These are phyloP conservation scores for Aspergillus cavernicola DNA, from an alignment of 495 filamentous ascomycete genomes.

Conservation along the genomic window DNA sequence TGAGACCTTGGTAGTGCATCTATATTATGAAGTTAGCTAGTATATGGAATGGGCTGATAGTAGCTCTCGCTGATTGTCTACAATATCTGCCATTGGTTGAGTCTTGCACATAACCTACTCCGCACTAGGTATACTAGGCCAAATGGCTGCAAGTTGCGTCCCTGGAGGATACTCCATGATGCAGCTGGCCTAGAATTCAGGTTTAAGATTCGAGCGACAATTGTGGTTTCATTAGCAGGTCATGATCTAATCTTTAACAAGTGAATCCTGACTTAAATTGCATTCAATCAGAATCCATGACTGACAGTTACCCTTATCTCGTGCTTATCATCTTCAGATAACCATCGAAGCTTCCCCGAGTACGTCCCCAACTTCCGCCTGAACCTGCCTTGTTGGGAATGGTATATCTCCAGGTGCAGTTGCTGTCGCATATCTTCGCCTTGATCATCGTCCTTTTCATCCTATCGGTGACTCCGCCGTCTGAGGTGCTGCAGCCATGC, in stretches of 20 bases:
- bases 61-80: conserved; percentile 25
- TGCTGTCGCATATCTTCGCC: conserved; percentile 10
- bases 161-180: conserved; percentile 37
- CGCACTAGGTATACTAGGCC: conserved; percentile 25
- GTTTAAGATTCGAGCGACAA: conserved; percentile 36
- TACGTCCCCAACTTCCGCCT: conserved; percentile 21
- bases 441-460: not conserved
- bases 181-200: conserved; percentile 25
- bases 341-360: conserved; percentile 9
- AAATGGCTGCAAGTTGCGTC: conserved; percentile 21
- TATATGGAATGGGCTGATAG: conserved; percentile 21
- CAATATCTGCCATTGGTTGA: conserved; percentile 26
- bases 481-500: conserved; percentile 1
- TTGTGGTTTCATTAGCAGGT: conserved; percentile 25
- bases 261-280: no score
- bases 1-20: conserved; percentile 9
- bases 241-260: no score
- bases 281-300: not conserved
- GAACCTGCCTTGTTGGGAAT: conserved; percentile 32
- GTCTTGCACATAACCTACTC: conserved; percentile 20
- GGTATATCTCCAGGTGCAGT: conserved; percentile 18
- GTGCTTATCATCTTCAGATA: conserved; percentile 10
- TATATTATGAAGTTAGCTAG: not conserved
- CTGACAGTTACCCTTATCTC: conserved; percentile 12
- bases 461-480: conserved; percentile 4